phyloP scores from a whole-genome alignment of 2,329 filamentous ascomycete species.

The Nigrospora sphaerica region DNA sequence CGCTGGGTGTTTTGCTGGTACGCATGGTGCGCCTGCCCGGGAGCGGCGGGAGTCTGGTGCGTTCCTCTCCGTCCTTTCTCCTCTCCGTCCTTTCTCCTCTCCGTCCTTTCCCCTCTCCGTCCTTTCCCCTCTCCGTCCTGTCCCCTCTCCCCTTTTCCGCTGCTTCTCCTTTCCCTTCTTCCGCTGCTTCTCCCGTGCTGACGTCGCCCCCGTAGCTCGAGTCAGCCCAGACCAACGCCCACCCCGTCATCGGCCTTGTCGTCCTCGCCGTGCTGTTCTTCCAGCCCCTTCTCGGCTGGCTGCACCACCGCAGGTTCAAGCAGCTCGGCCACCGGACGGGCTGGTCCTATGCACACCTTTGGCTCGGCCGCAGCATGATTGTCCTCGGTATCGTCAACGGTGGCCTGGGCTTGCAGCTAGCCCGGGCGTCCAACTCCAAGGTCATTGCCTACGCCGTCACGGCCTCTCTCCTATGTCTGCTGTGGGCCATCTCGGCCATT shows the following conservation, averaged over 20 bases:
- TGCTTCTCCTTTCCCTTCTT: not conserved
- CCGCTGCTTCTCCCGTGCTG: too few species aligned
- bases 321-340: constrained; percentile 25
- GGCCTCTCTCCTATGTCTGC: constrained; percentile 25
- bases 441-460: constrained; percentile 31
- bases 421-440: constrained; percentile 15
- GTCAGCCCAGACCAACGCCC: constrained; percentile 25
- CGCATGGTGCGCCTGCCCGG: constrained; percentile 22
- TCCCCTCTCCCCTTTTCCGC: not conserved
- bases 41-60: constrained; percentile 21
- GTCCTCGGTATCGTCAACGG: constrained; percentile 37
- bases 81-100: not conserved
- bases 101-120: not conserved
- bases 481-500: constrained; percentile 28
- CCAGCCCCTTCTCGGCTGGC: constrained; percentile 32
- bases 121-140: not conserved
- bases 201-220: constrained; percentile 16
- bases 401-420: constrained; percentile 32
- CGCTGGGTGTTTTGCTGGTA: constrained; percentile 34
- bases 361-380: constrained; percentile 31
- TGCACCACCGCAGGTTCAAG: constrained; percentile 35
- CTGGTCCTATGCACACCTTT: constrained; percentile 36
- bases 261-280: constrained; percentile 29
- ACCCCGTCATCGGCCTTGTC: constrained; percentile 39
- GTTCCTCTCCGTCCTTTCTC: constrained; percentile 4